Evolutionary conservation across 169 alveolate species (phyloP), one percentile per base, ranked within the genome.

Genomic region (Toxoplasma gondii): DNA sequence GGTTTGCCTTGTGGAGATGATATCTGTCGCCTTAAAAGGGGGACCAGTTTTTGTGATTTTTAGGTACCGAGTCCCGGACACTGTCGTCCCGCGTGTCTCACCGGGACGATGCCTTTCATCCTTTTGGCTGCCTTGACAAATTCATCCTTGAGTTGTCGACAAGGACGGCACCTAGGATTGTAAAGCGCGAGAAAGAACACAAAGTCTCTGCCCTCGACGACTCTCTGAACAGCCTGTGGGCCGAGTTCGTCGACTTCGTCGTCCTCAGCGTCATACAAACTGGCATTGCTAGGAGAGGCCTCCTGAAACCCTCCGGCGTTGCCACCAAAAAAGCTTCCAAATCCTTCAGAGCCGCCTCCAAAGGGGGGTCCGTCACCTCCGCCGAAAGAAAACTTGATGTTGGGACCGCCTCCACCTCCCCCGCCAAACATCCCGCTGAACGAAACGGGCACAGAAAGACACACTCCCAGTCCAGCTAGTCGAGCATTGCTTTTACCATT

Each of bases 81-180:
- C 41, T 39, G 36, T 16, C 24, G 34, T 19, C 34, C 34, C 36
- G 12, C 36, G 24, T 9, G 16, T 24, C 80, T 29, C 80, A 87
- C 92, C 88, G 88, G 88, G 24, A 82, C 41, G 41, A 82, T 44
- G 88, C 64, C 88, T 29, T 43, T 29, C 34, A 82, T 24, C 64
- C 41, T 36, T 45, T 43, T 27, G 69, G 88, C 88, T 31, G 88
- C 88, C 69, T 39, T 82, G 49, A 82, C 54, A 64, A 31, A 82
- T 45, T 82, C 88, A 22, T 24, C 41, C 64, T 82, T 82, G 41
- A 82, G 41, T 22, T 39, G 69, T 27, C 88, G 34, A 45, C 88
- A 82, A 22, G 88, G 88, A 24, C 64, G 69, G 36, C 88, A 82
- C n/a, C 64, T 43, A 10, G 88, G 88, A 31, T 82, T 43, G 88